Evolutionary conservation across 1,284 basidiomycete genomes (phyloP).

Genomic region (Malassezia sp.): DNA sequence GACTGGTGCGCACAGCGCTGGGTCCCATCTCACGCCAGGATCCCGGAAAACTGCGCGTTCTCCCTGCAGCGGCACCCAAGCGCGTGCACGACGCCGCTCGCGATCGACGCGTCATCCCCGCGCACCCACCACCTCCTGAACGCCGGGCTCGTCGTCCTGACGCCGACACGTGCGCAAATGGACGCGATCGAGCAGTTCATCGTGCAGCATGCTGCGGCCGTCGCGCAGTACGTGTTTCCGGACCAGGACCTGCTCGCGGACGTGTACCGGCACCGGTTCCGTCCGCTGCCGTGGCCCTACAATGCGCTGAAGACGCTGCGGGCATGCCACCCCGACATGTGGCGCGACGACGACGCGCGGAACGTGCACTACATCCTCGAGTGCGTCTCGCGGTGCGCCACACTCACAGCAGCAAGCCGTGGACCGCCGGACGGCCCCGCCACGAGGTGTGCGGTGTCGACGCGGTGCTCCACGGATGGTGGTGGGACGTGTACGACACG

Average conservation of each 20-base stretch:
- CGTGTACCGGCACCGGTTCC: conserved; percentile 55
- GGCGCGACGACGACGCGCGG: conserved; percentile 63
- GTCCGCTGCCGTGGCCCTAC: conserved; percentile 65
- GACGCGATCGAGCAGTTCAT: conserved; percentile 50
- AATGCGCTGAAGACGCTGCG: conserved; percentile 73
- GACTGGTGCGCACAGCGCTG: conserved; percentile 60
- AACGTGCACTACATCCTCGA: conserved; percentile 41
- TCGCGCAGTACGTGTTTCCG: conserved; percentile 66
- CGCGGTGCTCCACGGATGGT: conserved; percentile 27
- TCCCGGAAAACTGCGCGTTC: conserved; percentile 75
- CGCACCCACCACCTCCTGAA: conserved; percentile 71
- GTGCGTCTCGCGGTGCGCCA: not conserved
- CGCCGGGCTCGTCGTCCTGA: conserved; percentile 73
- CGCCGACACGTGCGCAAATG: conserved; percentile 50
- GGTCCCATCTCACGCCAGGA: conserved; percentile 52
- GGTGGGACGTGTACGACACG: conserved; percentile 27
- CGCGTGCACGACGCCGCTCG: conserved; percentile 44
- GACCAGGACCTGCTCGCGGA: conserved; percentile 83
- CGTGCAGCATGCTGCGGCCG: conserved; percentile 52
- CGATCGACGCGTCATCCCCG: conserved; percentile 51
- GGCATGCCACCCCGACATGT: conserved; percentile 58
- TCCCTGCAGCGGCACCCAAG: conserved; percentile 51
- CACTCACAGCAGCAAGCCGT: conserved; percentile 24
- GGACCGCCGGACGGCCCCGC: conserved; percentile 21
- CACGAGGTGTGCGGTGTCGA: conserved; percentile 15